These are phyloP conservation scores for Tulasnella sp. DNA, from an alignment of 768 basidiomycete genomes.

Conservation along the genomic window DNA sequence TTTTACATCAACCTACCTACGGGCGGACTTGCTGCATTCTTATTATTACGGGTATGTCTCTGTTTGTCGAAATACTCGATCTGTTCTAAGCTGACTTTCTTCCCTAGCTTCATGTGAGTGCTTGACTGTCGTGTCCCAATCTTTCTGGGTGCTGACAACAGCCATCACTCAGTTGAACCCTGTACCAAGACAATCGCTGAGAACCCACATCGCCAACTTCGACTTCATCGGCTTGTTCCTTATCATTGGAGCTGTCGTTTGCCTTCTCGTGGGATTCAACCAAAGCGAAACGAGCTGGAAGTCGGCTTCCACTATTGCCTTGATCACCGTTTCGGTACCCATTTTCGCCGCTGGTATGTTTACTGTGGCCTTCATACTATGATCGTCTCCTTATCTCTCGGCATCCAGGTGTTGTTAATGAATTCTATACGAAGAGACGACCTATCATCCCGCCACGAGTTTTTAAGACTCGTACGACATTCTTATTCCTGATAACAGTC, in stretches of 20 bases:
- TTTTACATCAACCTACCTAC: constrained; percentile 41
- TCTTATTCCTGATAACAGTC: constrained; percentile 40
- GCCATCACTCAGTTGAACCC: constrained; percentile 44
- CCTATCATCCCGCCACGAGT: constrained; percentile 64
- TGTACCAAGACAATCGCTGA: constrained; percentile 43
- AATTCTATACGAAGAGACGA: constrained; percentile 46
- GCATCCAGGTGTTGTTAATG: constrained; percentile 33
- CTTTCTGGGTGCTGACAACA: background rate
- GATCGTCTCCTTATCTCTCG: background rate
- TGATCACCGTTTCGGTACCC: constrained; percentile 45
- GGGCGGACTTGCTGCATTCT: constrained; percentile 46
- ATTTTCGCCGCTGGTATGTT: constrained; percentile 37
- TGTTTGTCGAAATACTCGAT: background rate
- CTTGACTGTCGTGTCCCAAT: background rate
- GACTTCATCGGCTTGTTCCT: constrained; percentile 58
- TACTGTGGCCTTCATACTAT: background rate
- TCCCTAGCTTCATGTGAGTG: constrained; percentile 9
- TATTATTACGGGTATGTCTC: constrained; percentile 45
- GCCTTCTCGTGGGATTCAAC: constrained; percentile 60
- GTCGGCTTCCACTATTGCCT: constrained; percentile 43
- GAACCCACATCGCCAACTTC: constrained; percentile 49
- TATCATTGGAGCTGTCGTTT: constrained; percentile 52
- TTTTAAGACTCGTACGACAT: constrained; percentile 71
- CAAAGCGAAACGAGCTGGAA: constrained; percentile 53
- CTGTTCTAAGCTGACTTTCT: background rate